Percentiles rank a stretch among this genome's conserved stretches.
These are phyloP conservation scores for Herpetomonas tarakana DNA, from an alignment of 208 protist genomes.

Conservation along the genomic window DNA sequence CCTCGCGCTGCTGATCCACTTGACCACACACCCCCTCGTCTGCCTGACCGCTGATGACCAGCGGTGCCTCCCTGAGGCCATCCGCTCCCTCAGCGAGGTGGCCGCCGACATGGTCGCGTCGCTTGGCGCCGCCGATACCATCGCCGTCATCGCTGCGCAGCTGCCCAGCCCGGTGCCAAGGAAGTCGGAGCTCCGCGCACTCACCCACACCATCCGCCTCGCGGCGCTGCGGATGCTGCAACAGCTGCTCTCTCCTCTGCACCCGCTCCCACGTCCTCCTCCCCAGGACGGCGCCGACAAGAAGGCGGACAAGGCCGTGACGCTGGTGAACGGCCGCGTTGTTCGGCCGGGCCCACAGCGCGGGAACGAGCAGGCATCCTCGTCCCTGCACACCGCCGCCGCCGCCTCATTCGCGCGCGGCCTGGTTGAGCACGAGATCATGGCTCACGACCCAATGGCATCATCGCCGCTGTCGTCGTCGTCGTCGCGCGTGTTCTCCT, in stretches of 20 bases:
- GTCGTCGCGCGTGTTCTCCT: not conserved
- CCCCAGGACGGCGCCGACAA: too few relatives aligned
- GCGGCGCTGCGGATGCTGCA: slow-evolving; percentile 2
- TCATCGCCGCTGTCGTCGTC: too few relatives aligned
- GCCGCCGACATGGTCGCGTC: slow-evolving; percentile 8
- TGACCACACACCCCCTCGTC: slow-evolving; percentile 29
- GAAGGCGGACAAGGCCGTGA: too few relatives aligned
- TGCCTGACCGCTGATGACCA: slow-evolving; percentile 41
- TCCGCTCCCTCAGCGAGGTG: slow-evolving; percentile 18
- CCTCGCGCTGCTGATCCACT: slow-evolving; percentile 35
- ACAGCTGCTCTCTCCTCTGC: not conserved
- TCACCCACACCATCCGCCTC: slow-evolving; percentile 4
- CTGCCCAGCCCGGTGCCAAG: too few relatives aligned
- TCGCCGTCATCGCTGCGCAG: too few relatives aligned
- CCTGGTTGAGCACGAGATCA: not conserved
- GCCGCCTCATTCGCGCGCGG: not conserved
- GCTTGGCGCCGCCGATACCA: too few relatives aligned
- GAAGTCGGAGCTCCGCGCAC: too few relatives aligned
- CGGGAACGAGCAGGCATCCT: too few relatives aligned
- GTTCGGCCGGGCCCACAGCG: too few relatives aligned
- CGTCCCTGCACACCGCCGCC: not conserved
- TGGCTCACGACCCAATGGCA: not conserved
- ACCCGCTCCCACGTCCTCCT: too few relatives aligned
- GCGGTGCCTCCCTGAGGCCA: slow-evolving; percentile 11
- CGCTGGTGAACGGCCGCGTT: not conserved